phyloP scores from a whole-genome alignment of 768 basidiomycete species.

The Leccinum variicolor region DNA sequence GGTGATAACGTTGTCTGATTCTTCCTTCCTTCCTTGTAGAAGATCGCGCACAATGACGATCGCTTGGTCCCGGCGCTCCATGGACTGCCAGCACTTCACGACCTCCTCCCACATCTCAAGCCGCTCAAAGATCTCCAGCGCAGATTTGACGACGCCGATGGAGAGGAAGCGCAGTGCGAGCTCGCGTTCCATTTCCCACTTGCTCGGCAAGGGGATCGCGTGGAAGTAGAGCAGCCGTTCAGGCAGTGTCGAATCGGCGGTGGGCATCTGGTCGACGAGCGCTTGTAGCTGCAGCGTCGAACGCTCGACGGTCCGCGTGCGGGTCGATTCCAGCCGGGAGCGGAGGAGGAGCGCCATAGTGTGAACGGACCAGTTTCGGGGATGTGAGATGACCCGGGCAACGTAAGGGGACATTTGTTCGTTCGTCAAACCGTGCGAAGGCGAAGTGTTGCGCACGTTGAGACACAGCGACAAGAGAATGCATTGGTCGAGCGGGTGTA shows the following conservation, averaged over 20 bases:
- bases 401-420: constrained; percentile 95
- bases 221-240: constrained; percentile 84
- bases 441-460: constrained; percentile 86
- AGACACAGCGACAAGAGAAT: constrained; percentile 90
- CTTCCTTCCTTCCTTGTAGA: constrained; percentile 78
- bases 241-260: constrained; percentile 65
- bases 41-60: constrained; percentile 81
- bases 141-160: constrained; percentile 85
- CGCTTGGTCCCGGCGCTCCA: constrained; percentile 79
- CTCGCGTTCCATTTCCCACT: constrained; percentile 93
- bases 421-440: constrained; percentile 82
- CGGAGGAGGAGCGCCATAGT: constrained; percentile 95
- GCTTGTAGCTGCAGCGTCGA: constrained; percentile 92
- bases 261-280: constrained; percentile 95
- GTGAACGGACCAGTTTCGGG: constrained; percentile 93
- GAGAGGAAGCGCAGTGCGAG: constrained; percentile 79
- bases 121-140: constrained; percentile 89
- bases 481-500: constrained; percentile 92
- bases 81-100: constrained; percentile 78
- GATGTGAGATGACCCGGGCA: constrained; percentile 82
- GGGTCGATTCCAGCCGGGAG: constrained; percentile 82
- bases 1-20: constrained; percentile 68
- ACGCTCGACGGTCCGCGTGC: constrained; percentile 92
- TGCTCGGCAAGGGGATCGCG: constrained; percentile 76
- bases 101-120: constrained; percentile 99